These are phyloP conservation scores for slime mould (Dictyostelium discoideum) DNA, from an alignment of 78 protist species.

Conservation along the genomic window dicty_2.7 NC_007088.5:898001-898500, in stretches of 20 bases:
- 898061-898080: background rate
- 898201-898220: slow-evolving; percentile 62
- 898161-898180: slow-evolving; percentile 46
- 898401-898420: background rate
- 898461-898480: too few species aligned
- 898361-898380: slow-evolving; percentile 65
- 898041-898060: slow-evolving; percentile 3
- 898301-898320: slow-evolving; percentile 68
- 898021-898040: slow-evolving; percentile 36
- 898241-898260: slow-evolving; percentile 64
- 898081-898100: slow-evolving; percentile 71
- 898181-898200: slow-evolving; percentile 86
- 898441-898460: background rate
- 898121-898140: slow-evolving; percentile 3
- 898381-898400: background rate
- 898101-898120: slow-evolving; percentile 56
- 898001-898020: slow-evolving; percentile 60
- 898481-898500: background rate
- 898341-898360: slow-evolving; percentile 2
- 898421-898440: background rate
- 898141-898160: slow-evolving; percentile 43
- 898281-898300: slow-evolving; percentile 77
- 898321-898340: slow-evolving; percentile 38
- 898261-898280: slow-evolving; percentile 89
- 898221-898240: slow-evolving; percentile 41